These are phyloP conservation scores for Discostella stelligeroides DNA, from an alignment of 108 stramenopile species.

Conservation along the genomic window DNA sequence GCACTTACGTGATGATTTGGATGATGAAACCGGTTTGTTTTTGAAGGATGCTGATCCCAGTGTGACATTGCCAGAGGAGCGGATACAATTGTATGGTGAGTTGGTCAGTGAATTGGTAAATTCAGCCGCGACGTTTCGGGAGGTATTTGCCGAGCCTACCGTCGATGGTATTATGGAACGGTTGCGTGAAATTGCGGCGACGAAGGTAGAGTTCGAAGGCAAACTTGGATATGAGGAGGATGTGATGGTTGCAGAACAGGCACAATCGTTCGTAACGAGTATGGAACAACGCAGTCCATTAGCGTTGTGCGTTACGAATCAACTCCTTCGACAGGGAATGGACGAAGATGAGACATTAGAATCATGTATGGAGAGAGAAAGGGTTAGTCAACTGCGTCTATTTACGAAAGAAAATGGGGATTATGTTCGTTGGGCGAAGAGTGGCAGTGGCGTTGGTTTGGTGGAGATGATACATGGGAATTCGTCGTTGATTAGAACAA, in stretches of 20 bases:
- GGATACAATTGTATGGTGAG: conserved; percentile 45
- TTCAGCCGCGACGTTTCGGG: conserved; percentile 67
- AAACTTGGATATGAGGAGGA: conserved; percentile 53
- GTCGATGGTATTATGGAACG: conserved; percentile 77
- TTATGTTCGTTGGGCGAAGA: conserved; percentile 67
- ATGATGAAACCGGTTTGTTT: conserved; percentile 40
- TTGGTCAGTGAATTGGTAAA: conserved; percentile 64
- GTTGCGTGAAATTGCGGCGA: conserved; percentile 53
- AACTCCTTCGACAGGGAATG: conserved; percentile 56
- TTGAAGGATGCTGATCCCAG: conserved; percentile 45
- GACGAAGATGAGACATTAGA: conserved; percentile 54
- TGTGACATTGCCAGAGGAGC: conserved; percentile 34
- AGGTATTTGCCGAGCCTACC: conserved; percentile 63
- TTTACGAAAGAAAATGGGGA: conserved; percentile 53
- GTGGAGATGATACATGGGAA: conserved; percentile 39
- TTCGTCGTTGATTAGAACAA: conserved; percentile 39
- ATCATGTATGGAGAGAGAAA: conserved; percentile 78
- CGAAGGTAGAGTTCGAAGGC: conserved; percentile 42
- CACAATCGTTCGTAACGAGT: conserved; percentile 42
- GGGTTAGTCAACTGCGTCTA: conserved; percentile 55
- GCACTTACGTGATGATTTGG: conserved; percentile 27
- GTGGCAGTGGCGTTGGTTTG: conserved; percentile 48
- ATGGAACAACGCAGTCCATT: conserved; percentile 80
- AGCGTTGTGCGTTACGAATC: conserved; percentile 63
- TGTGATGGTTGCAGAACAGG: conserved; percentile 61